Base-by-base conservation (phyloP, 305 asterid species). In the Plantago rigida region DNA sequence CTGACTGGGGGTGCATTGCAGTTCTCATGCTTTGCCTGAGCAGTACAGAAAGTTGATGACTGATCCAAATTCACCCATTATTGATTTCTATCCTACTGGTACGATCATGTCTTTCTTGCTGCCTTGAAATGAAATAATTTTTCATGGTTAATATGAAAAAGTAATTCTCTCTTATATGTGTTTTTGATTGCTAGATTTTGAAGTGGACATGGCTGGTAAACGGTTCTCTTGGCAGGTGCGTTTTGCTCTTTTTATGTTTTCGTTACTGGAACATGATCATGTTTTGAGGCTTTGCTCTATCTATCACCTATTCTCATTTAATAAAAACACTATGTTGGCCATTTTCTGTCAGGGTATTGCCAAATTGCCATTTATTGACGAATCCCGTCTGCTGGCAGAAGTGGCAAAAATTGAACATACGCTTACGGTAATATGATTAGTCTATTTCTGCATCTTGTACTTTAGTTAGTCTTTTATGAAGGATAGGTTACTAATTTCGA, bases 181-280 rank as follows among this genome's bases (percentile, higher is more conserved):
- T n/a, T 66, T 78, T 73, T 66, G 24, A 67, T 67, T 51, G 24
- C 74, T 81, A 88, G 99, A 92, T 78, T 92, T 92, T 52, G 99
- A 86, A 76, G 91, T 92, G 57, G 99, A 92, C 81, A 92, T 88
- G 99, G 89, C 87, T 44, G 99, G 99, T 11, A 88, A 92, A 70
- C 79, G 99, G 74, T 92, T 52, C 83, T 78, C 99, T 47, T 92
- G 99, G 99, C 95, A 86, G 96, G 98, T 79, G 60, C 26, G 42
- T 64, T 66, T 47, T 50, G 22, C 22, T 41, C 39, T 69, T 61
- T 54, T 15, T 47, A 36, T 51, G 34, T 58, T 67, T 56, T 59
- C 41, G 39, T 51, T 41, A 9, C 51, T 56, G 14, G 34, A 31
- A 24, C 34, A 14, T 7, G 3, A 9, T 13, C 14, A n/a, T 63